Evolutionary conservation across 1,139 yeast species (phyloP), one percentile per base, ranked within the genome.

Genomic region (Candida sp.): DNA sequence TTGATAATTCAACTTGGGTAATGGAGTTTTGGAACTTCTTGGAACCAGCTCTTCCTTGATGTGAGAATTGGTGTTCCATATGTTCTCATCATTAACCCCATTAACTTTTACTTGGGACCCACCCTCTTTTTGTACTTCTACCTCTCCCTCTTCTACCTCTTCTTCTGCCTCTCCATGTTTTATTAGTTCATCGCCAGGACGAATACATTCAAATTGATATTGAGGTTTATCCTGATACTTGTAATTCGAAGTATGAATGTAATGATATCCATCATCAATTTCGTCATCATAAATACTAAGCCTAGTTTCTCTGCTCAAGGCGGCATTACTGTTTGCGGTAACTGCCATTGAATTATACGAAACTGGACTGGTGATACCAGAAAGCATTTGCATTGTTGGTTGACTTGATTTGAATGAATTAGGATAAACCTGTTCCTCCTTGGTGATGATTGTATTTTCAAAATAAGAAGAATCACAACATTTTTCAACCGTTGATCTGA

Each of bases 381-480:
- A 11, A 19, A 29, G 37, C 11, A 43, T 25, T 32, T 32, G 38
- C 12, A 33, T 9, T 8, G 4, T 39, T 11, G 36, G 12, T 32
- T 32, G 35, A 9, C 19, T 22, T 33, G 33, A 35, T 22, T 36
- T 38, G 15, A 22, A 32, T 30, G 41, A 22, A 22, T 37, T 29
- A 8, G 39, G 34, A 29, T 37, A 37, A 5, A 37, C 41, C 19
- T 53, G 58, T 23, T 49, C 56, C 21, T 40, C 34, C 33, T 33
- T 25, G 4, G 54, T 42, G 4, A 50, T 44, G 4, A 50, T 39
- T 5, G 82, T 70, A 21, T 68, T 68, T 43, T 64, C 62, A 58
- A 85, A 85, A 56, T 80, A 86, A 0, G 75, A 64, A 77, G 79
- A 68, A 11, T 64, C 43, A 45, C 80, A 66, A 25, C 84, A 49